Conservation (phyloP, 169 alveolate genomes). For the Plasmodium malariae region DNA sequence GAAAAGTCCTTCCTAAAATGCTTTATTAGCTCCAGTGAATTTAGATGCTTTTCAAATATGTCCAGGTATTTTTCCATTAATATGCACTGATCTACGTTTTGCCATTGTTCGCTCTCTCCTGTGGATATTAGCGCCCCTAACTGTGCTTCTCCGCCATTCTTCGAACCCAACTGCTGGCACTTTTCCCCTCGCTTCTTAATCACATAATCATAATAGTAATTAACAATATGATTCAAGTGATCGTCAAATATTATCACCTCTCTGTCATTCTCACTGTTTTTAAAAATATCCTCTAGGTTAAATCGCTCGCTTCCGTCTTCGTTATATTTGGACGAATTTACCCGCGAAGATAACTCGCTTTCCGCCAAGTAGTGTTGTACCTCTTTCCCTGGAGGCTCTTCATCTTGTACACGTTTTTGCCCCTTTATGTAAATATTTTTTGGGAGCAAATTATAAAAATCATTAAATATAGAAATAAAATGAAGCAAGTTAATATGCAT, state of each 20-base stretch:
- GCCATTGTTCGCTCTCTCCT: neutral
- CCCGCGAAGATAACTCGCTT: no score
- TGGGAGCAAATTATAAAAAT: conserved; percentile 56
- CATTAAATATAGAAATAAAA: conserved; percentile 60
- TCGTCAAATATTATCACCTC: conserved; percentile 17
- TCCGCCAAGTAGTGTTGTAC: no score
- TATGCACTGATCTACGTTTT: neutral
- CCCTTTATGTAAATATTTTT: neutral
- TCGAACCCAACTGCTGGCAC: neutral
- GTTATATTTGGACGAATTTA: neutral
- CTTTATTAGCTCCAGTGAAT: conserved; percentile 42
- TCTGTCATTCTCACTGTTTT: neutral
- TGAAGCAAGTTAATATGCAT: conserved; percentile 47
- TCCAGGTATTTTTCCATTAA: conserved; percentile 32
- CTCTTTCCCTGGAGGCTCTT: neutral
- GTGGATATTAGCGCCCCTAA: no score
- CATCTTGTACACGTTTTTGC: neutral
- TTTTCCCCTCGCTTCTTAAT: neutral
- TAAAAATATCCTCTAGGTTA: conserved; percentile 14
- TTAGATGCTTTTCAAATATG: conserved; percentile 59
- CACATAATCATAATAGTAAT: neutral
- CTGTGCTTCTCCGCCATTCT: neutral
- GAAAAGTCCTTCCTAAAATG: conserved; percentile 30
- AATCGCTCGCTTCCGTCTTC: neutral
- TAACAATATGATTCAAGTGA: conserved; percentile 34